phyloP scores from a whole-genome alignment of 2,329 filamentous ascomycete genomes.

The Dothidotthia symphoricarpi region DNA sequence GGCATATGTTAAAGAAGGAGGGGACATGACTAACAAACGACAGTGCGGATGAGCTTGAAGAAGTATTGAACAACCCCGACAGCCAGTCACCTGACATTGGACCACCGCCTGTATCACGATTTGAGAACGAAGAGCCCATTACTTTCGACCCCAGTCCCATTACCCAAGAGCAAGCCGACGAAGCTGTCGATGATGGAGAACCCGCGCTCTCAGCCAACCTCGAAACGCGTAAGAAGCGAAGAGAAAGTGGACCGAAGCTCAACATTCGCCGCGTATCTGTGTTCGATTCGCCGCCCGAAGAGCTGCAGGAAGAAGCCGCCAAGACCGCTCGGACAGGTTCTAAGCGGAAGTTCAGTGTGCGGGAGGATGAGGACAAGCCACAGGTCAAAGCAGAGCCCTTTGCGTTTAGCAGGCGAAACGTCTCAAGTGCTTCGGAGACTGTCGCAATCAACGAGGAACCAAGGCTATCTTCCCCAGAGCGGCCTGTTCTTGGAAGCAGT shows the following conservation, averaged over 20 bases:
- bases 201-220: slow-evolving; percentile 47
- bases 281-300: slow-evolving; percentile 43
- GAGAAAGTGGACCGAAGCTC: slow-evolving; percentile 51
- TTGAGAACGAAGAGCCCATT: slow-evolving; percentile 51
- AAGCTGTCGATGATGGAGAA: slow-evolving; percentile 40
- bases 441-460: slow-evolving; percentile 15
- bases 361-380: slow-evolving; percentile 49
- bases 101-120: slow-evolving; percentile 54
- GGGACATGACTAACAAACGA: slow-evolving; percentile 15
- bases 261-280: slow-evolving; percentile 45
- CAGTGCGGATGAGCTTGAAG: slow-evolving; percentile 60
- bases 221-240: slow-evolving; percentile 54
- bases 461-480: slow-evolving; percentile 21
- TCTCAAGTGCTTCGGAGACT: slow-evolving; percentile 18
- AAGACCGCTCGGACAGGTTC: slow-evolving; percentile 48
- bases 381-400: slow-evolving; percentile 43
- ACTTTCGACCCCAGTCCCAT: slow-evolving; percentile 42
- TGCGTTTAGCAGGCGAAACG: slow-evolving; percentile 46
- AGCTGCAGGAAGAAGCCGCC: slow-evolving; percentile 24
- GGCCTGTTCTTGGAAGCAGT: slow-evolving; percentile 47
- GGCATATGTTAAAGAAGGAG: background rate
- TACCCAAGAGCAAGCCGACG: slow-evolving; percentile 23
- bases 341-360: slow-evolving; percentile 58
- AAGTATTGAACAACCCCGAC: slow-evolving; percentile 53
- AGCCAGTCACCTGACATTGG: slow-evolving; percentile 69